Evolutionary conservation across 371 early-diverging fungal genomes (phyloP).

Genomic region (Apophysomyces variabilis): DNA sequence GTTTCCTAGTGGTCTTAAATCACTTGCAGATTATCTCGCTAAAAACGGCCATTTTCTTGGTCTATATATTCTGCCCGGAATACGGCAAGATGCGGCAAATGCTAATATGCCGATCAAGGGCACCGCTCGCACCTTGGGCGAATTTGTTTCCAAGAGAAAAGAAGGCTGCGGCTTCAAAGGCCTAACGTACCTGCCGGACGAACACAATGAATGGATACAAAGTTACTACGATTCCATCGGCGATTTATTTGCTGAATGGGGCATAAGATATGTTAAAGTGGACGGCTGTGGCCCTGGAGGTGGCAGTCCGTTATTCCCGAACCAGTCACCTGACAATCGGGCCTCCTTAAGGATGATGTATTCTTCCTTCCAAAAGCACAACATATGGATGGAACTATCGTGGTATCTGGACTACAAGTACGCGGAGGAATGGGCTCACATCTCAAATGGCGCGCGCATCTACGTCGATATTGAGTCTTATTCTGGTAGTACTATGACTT

Average conservation of each 20-base stretch:
- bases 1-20: constrained; percentile 33
- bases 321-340: constrained; percentile 35
- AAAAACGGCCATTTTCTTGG: constrained; percentile 37
- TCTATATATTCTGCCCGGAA: constrained; percentile 36
- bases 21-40: constrained; percentile 24
- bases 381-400: constrained; percentile 41
- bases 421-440: constrained; percentile 31
- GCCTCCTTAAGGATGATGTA: constrained; percentile 28
- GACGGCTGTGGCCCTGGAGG: constrained; percentile 44
- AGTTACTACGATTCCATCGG: constrained; percentile 38
- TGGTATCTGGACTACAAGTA: constrained; percentile 35
- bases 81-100: constrained; percentile 32
- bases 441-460: constrained; percentile 34
- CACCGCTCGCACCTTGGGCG: constrained; percentile 19
- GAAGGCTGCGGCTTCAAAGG: constrained; percentile 39
- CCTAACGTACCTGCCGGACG: constrained; percentile 34
- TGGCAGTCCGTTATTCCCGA: constrained; percentile 29
- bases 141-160: constrained; percentile 17
- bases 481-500: constrained; percentile 31
- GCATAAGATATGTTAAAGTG: constrained; percentile 33
- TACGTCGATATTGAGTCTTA: constrained; percentile 43
- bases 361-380: constrained; percentile 21
- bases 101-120: constrained; percentile 23
- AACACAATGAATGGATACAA: constrained; percentile 21
- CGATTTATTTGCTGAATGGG: constrained; percentile 38